Evolutionary conservation across 352 stramenopile genomes (phyloP).

Genomic region (Globisporangium canariense): DNA sequence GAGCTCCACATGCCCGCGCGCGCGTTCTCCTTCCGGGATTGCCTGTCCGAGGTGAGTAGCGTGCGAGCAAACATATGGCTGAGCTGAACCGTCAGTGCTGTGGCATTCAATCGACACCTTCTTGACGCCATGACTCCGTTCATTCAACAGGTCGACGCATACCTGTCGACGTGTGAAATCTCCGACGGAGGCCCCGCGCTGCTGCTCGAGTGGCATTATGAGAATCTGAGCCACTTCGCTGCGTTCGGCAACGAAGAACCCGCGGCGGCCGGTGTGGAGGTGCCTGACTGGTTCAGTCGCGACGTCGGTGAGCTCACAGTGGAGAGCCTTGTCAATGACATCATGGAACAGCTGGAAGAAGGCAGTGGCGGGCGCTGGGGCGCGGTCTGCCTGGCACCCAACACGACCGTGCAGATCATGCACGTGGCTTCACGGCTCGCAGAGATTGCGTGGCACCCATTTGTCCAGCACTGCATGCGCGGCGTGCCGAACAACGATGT

Average conservation of each 20-base stretch:
- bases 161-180: neutral
- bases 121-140: neutral
- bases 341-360: conserved; percentile 1
- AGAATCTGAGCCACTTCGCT: neutral
- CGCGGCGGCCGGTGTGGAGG: neutral
- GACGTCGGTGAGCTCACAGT: neutral
- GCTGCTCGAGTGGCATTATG: neutral
- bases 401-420: neutral
- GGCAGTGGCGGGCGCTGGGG: neutral
- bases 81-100: too few species aligned
- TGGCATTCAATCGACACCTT: too few species aligned
- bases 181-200: neutral
- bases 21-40: neutral
- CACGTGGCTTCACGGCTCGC: neutral
- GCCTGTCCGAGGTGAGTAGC: neutral
- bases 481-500: conserved; percentile 1
- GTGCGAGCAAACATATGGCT: neutral
- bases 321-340: conserved; percentile 1
- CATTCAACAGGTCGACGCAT: neutral
- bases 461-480: neutral
- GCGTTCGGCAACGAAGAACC: neutral
- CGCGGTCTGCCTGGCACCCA: neutral
- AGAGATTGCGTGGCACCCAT: neutral
- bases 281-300: neutral
- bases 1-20: neutral